Evolutionary conservation across 257 asterid genomes (phyloP).

Genomic region (Nicotiana tomentosiformis): DNA sequence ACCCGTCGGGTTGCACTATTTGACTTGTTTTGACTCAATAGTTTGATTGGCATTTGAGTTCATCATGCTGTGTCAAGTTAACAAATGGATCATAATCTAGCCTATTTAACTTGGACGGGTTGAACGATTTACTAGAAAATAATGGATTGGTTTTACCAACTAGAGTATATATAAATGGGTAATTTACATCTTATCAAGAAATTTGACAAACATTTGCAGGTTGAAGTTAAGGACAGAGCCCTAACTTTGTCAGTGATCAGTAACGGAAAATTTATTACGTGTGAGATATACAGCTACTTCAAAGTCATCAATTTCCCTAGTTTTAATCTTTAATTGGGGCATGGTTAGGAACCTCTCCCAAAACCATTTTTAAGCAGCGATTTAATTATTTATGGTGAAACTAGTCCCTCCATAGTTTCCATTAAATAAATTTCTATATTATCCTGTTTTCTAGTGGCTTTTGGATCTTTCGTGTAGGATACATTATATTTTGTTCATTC

Average conservation of each 20-base stretch:
- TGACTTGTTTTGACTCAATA: too few species aligned
- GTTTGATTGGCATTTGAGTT: too few species aligned
- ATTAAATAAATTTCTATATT: constrained; percentile 48
- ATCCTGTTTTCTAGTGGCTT: constrained; percentile 50
- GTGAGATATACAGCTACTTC: constrained; percentile 22
- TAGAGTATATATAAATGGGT: too few species aligned
- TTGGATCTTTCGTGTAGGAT: constrained; percentile 48
- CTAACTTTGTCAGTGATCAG: constrained; percentile 39
- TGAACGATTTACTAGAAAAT: too few species aligned
- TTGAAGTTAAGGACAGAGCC: constrained; percentile 41
- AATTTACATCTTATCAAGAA: neutral
- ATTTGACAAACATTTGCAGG: constrained; percentile 21
- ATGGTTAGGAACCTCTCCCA: constrained; percentile 47
- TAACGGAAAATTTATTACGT: neutral
- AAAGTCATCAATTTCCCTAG: constrained; percentile 45
- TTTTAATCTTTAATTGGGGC: constrained; percentile 51
- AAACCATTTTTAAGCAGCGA: constrained; percentile 29
- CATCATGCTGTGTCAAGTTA: too few species aligned
- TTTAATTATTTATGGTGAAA: constrained; percentile 42
- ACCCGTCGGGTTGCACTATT: too few species aligned
- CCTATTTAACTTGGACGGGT: too few species aligned
- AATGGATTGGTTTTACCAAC: too few species aligned
- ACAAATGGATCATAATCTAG: too few species aligned
- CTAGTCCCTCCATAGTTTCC: constrained; percentile 26
- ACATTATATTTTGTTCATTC: constrained; percentile 28